These are phyloP conservation scores for Coprinopsis sp. DNA, from an alignment of 768 basidiomycete species.

Conservation along the genomic window DNA sequence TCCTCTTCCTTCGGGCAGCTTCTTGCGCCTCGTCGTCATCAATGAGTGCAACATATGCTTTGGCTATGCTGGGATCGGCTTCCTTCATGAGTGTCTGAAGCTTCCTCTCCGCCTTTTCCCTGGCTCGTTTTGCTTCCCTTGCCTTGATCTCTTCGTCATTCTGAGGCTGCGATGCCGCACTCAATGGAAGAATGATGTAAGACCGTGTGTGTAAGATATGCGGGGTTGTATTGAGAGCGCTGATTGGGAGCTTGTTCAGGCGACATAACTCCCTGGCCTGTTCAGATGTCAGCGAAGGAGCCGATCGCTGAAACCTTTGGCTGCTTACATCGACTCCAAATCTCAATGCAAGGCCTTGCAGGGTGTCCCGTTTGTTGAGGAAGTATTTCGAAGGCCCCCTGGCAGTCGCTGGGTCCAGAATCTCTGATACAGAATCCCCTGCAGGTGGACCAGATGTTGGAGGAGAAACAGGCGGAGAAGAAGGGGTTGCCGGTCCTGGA, in stretches of 20 bases:
- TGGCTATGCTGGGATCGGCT: slow-evolving; percentile 59
- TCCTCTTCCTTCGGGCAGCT: slow-evolving; percentile 25
- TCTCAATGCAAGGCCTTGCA: slow-evolving; percentile 59
- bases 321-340: slow-evolving; percentile 61
- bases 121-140: slow-evolving; percentile 38
- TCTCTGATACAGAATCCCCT: neutral
- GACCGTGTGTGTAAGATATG: slow-evolving; percentile 69
- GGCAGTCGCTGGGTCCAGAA: slow-evolving; percentile 5
- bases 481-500: no score
- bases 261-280: slow-evolving; percentile 56
- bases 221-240: slow-evolving; percentile 64
- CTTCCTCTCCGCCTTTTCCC: slow-evolving; percentile 54
- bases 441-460: slow-evolving; percentile 1
- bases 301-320: neutral
- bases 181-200: slow-evolving; percentile 49
- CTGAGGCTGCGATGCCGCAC: slow-evolving; percentile 23
- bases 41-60: slow-evolving; percentile 67
- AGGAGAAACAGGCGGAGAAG: neutral
- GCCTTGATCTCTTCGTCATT: slow-evolving; percentile 27
- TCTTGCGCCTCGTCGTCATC: slow-evolving; percentile 34
- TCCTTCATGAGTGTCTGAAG: slow-evolving; percentile 67
- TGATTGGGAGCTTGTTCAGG: slow-evolving; percentile 61
- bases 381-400: slow-evolving; percentile 39
- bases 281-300: neutral
- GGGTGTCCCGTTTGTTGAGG: slow-evolving; percentile 53